Percentiles rank a stretch among this genome's conserved stretches.
Conservation (phyloP, 1,139 yeast genomes). For the Kodamaea sp. region DNA sequence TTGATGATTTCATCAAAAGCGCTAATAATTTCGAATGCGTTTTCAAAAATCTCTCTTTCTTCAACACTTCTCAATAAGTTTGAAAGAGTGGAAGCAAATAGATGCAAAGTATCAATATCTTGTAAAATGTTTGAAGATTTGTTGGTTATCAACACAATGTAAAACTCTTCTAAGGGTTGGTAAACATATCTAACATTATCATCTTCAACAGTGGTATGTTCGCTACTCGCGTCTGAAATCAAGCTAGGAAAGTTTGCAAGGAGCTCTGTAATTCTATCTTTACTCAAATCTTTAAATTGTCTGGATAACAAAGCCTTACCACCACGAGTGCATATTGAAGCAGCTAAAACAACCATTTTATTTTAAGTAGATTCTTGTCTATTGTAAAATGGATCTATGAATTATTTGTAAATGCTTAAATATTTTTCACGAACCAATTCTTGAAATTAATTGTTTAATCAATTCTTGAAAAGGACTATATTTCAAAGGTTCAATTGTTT, state of each 20-base stretch:
- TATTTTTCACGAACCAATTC: too few relatives aligned
- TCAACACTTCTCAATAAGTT: slow-evolving; percentile 70
- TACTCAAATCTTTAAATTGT: slow-evolving; percentile 82
- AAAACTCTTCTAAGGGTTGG: slow-evolving; percentile 93
- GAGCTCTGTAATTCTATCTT: slow-evolving; percentile 82
- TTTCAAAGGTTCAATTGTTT: too few relatives aligned
- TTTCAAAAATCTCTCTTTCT: slow-evolving; percentile 78
- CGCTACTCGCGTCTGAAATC: slow-evolving; percentile 66
- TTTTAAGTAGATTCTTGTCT: neutral
- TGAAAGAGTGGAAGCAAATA: slow-evolving; percentile 79
- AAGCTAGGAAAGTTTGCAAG: slow-evolving; percentile 84
- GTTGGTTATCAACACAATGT: slow-evolving; percentile 87
- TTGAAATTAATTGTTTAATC: too few relatives aligned
- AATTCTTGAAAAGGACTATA: too few relatives aligned
- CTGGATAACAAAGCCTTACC: slow-evolving; percentile 93
- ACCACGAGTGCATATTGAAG: slow-evolving; percentile 90
- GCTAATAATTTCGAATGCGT: slow-evolving; percentile 82
- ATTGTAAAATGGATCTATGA: too few relatives aligned
- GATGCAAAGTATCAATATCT: slow-evolving; percentile 87
- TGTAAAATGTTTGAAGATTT: slow-evolving; percentile 89
- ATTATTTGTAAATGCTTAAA: too few relatives aligned
- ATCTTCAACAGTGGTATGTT: slow-evolving; percentile 94
- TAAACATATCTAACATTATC: slow-evolving; percentile 90
- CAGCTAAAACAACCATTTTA: slow-evolving; percentile 62
- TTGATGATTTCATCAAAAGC: slow-evolving; percentile 94